Evolutionary conservation across 2,329 filamentous ascomycete species (phyloP).

Genomic region (Clarireedia homoeocarpa): DNA sequence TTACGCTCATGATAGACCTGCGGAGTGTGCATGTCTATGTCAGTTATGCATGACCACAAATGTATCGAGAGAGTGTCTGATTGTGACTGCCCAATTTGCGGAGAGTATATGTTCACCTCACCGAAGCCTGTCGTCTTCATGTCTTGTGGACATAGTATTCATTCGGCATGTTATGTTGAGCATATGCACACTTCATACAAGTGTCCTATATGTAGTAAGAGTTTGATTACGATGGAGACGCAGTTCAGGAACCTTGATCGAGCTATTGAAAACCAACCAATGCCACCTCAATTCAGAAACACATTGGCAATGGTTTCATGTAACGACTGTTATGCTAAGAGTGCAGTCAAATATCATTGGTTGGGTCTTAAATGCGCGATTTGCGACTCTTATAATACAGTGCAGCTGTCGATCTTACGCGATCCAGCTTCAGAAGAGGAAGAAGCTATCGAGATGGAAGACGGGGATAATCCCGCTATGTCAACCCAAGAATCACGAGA

Average conservation of each 20-base stretch:
- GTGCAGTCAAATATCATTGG: conserved; percentile 87
- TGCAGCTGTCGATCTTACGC: conserved; percentile 54
- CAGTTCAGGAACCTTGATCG: conserved; percentile 88
- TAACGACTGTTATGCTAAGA: conserved; percentile 89
- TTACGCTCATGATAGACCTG: conserved; percentile 54
- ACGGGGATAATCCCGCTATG: conserved; percentile 16
- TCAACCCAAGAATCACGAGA: conserved; percentile 15
- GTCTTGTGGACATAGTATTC: conserved; percentile 92
- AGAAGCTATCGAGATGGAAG: conserved; percentile 17
- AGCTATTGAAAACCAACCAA: conserved; percentile 80
- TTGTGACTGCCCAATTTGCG: conserved; percentile 93
- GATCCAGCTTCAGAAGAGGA: conserved; percentile 25
- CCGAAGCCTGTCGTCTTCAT: conserved; percentile 85
- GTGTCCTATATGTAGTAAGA: conserved; percentile 94
- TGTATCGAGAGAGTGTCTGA: conserved; percentile 93
- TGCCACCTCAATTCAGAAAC: conserved; percentile 76
- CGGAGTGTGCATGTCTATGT: conserved; percentile 88
- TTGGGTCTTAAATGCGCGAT: conserved; percentile 81
- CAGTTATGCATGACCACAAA: conserved; percentile 75
- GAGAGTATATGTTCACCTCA: conserved; percentile 93
- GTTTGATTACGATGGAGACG: conserved; percentile 93
- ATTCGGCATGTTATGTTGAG: conserved; percentile 79
- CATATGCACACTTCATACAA: conserved; percentile 89
- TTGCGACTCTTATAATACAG: conserved; percentile 63
- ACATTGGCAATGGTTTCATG: conserved; percentile 80